Evolutionary conservation across 371 early-diverging fungal species (phyloP), one percentile per base, ranked within the genome.

Genomic region (Rhizomucor pusillus): DNA sequence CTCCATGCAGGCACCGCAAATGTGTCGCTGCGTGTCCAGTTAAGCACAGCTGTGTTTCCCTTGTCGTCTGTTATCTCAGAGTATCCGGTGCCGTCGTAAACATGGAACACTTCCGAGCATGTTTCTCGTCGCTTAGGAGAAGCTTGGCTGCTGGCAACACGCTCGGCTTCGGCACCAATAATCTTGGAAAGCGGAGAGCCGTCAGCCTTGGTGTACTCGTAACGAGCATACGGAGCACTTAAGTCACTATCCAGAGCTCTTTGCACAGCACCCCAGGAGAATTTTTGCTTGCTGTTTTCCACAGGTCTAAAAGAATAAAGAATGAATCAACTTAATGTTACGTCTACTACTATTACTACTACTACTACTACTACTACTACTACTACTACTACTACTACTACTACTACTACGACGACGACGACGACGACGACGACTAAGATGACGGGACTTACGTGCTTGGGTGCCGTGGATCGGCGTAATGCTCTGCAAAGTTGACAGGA

Each of bases 401-500:
- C n/a, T n/a, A n/a, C n/a, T n/a, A n/a, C n/a, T n/a, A n/a, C n/a
- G n/a, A n/a, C n/a, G n/a, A n/a, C n/a, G n/a, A n/a, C n/a, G n/a
- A n/a, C n/a, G n/a, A n/a, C n/a, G n/a, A n/a, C n/a, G n/a, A n/a
- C n/a, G 29, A 29, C 7, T 29, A 5, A 7, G 7, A 29, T 29
- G 29, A 29, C 7, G 29, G 5, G 5, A 48, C 63, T 57, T 57
- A 54, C 63, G 46, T 40, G 54, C 63, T 62, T 35, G 63, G 63
- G 52, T 62, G 57, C 3, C 63, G 47, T 3, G 51, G 43, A 13
- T 62, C 63, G 10, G 49, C 24, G 33, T 62, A 62, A 36, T 33
- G 36, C 50, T 62, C 63, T 24, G 63, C 63, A 57, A 62, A 62
- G 20, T 62, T 62, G 47, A 62, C 63, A 23, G 63, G 63, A 44